Percentiles rank a stretch among this genome's conserved stretches.
Conservation (phyloP, 1,284 basidiomycete genomes). For the Puccinia horiana region DNA sequence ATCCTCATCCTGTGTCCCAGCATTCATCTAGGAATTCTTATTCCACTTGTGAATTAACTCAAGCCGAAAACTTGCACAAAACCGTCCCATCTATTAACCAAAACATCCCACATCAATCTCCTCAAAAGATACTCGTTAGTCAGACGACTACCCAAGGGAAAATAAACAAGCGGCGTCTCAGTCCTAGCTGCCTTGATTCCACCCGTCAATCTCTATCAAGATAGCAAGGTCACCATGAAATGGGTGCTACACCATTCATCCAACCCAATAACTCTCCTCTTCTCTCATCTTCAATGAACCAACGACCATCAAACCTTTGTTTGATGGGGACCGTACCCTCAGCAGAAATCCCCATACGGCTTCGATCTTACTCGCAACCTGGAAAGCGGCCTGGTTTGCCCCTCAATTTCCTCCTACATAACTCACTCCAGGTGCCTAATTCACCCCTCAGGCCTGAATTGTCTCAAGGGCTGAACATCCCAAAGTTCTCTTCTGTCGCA, state of each 20-base stretch:
- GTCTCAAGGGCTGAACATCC: background rate
- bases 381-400: constrained; percentile 28
- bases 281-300: constrained; percentile 4
- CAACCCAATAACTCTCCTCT: constrained; percentile 2
- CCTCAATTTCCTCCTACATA: background rate
- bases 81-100: background rate
- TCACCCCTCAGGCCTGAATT: background rate
- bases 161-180: constrained; percentile 20
- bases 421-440: background rate
- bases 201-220: background rate
- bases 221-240: background rate
- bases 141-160: constrained; percentile 25
- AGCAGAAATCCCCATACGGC: constrained; percentile 16
- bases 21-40: background rate
- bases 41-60: background rate
- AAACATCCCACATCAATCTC: background rate
- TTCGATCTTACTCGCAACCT: constrained; percentile 44
- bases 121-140: constrained; percentile 21
- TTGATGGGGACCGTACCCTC: constrained; percentile 5
- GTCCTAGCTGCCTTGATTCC: constrained; percentile 1
- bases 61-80: background rate
- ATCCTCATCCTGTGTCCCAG: constrained; percentile 13
- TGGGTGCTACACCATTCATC: background rate
- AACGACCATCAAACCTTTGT: constrained; percentile 18
- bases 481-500: background rate